Evolutionary conservation across 148 eudicot species (phyloP).

Genomic region (Nyssa sinensis): DNA sequence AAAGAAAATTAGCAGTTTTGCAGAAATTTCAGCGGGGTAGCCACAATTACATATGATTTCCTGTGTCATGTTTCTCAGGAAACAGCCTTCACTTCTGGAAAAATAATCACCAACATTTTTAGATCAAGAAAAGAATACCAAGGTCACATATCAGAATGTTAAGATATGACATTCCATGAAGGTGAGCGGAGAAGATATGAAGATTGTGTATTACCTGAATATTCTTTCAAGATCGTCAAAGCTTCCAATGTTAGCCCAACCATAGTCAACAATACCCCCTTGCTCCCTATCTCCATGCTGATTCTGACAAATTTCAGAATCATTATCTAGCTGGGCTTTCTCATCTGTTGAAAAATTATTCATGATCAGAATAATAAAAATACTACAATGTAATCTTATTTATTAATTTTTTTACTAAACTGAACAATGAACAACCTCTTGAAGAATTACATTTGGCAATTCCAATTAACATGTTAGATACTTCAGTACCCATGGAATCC

Average conservation of each 20-base stretch:
- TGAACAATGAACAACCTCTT: conserved; percentile 12
- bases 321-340: conserved; percentile 28
- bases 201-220: conserved; percentile 59
- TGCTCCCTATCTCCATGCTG: conserved; percentile 52
- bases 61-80: neutral
- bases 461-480: conserved; percentile 25
- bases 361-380: neutral
- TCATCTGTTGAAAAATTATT: conserved; percentile 36
- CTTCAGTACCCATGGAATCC: conserved; percentile 37
- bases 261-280: conserved; percentile 63
- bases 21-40: no score
- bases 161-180: neutral
- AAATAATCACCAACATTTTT: neutral
- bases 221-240: conserved; percentile 86
- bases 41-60: no score
- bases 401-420: neutral
- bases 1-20: neutral
- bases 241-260: conserved; percentile 84
- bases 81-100: neutral
- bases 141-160: neutral
- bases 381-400: no score
- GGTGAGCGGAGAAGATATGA: neutral
- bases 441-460: conserved; percentile 11
- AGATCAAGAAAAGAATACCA: neutral
- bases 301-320: conserved; percentile 36